These are phyloP conservation scores for Solanum virginianum DNA, from an alignment of 257 asterid species.

Conservation along the genomic window DNA sequence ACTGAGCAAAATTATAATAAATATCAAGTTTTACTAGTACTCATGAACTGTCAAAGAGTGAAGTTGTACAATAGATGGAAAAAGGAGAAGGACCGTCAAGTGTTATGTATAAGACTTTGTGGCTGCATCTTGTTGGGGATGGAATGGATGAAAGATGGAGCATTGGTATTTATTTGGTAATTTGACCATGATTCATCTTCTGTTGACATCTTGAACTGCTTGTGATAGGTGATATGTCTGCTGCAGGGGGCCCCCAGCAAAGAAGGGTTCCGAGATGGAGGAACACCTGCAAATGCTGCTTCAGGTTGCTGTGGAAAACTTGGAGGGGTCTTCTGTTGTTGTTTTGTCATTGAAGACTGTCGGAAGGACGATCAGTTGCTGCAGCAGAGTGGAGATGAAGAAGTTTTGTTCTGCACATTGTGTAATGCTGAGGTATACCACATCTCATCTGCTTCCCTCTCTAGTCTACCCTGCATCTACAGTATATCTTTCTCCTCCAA, in stretches of 20 bases:
- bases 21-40: neutral
- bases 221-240: conserved; percentile 36
- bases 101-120: neutral
- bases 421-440: conserved; percentile 85
- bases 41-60: neutral
- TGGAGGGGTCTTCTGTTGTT: conserved; percentile 63
- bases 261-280: conserved; percentile 40
- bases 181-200: neutral
- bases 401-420: conserved; percentile 88
- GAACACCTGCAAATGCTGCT: conserved; percentile 22
- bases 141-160: neutral
- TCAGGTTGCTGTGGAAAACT: conserved; percentile 44
- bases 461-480: neutral
- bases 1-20: neutral
- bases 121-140: neutral
- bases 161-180: neutral
- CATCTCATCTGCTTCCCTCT: neutral
- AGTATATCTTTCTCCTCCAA: neutral
- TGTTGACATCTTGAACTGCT: conserved; percentile 8
- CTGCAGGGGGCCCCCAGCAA: conserved; percentile 57
- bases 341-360: conserved; percentile 64
- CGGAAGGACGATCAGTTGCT: conserved; percentile 41
- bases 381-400: conserved; percentile 66
- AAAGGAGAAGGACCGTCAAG: neutral
- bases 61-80: neutral